phyloP scores from a whole-genome alignment of 768 basidiomycete genomes.

The Multifurca ochricompacta region DNA sequence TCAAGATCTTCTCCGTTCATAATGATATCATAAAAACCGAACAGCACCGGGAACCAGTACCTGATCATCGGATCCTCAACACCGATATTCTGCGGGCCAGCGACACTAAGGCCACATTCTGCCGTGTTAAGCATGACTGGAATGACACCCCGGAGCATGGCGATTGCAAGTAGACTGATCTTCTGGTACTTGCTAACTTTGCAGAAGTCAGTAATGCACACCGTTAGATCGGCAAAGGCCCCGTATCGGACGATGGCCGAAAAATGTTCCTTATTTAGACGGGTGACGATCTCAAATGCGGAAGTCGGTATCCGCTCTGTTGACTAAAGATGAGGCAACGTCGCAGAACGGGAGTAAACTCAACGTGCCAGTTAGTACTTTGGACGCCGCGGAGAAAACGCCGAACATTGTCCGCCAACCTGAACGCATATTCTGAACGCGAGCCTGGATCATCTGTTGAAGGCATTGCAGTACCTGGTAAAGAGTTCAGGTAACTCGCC shows the following conservation, averaged over 20 bases:
- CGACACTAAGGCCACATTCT: slow-evolving; percentile 45
- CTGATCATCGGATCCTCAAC: slow-evolving; percentile 86
- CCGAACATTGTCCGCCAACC: slow-evolving; percentile 99
- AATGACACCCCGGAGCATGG: slow-evolving; percentile 90
- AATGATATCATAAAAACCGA: slow-evolving; percentile 99
- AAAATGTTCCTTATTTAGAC: slow-evolving; percentile 88
- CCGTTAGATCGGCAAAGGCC: slow-evolving; percentile 90
- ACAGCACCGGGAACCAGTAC: slow-evolving; percentile 94
- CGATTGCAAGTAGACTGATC: slow-evolving; percentile 91
- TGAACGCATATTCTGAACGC: slow-evolving; percentile 90
- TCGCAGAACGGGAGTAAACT: neutral
- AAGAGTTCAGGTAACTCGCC: neutral
- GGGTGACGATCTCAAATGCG: slow-evolving; percentile 93
- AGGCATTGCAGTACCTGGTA: slow-evolving; percentile 88
- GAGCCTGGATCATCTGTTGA: slow-evolving; percentile 97
- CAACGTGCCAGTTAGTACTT: slow-evolving; percentile 70
- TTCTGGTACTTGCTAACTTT: slow-evolving; percentile 99
- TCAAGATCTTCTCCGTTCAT: slow-evolving; percentile 99
- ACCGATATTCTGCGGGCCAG: slow-evolving; percentile 30
- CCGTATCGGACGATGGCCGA: slow-evolving; percentile 85
- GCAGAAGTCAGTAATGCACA: slow-evolving; percentile 98
- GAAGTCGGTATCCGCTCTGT: slow-evolving; percentile 85
- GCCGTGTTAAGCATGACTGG: slow-evolving; percentile 84
- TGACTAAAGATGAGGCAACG: neutral
- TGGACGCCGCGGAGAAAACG: slow-evolving; percentile 94